Evolutionary conservation across 495 filamentous ascomycete genomes (phyloP).

Genomic region (Penicillium flavigenum): DNA sequence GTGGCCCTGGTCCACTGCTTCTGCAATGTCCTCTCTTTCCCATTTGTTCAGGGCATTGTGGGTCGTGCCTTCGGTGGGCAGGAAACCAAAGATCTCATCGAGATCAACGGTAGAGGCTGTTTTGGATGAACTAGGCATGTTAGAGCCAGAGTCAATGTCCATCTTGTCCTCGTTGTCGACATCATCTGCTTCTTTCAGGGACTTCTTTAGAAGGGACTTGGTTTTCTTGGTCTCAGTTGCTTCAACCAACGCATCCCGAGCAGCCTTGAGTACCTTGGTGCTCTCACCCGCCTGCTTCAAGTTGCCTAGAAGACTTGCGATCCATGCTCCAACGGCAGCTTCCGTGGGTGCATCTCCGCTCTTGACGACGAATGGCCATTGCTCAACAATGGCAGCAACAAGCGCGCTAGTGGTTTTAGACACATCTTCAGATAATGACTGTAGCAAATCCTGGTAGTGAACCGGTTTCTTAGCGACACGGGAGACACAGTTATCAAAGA

Average conservation of each 20-base stretch:
- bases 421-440: conserved; percentile 37
- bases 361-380: conserved; percentile 69
- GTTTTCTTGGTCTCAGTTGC: conserved; percentile 39
- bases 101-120: conserved; percentile 32
- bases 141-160: conserved; percentile 20
- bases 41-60: conserved; percentile 56
- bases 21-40: conserved; percentile 70
- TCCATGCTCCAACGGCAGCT: conserved; percentile 52
- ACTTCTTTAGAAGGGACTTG: conserved; percentile 42
- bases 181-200: conserved; percentile 37
- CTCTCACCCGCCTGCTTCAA: conserved; percentile 49
- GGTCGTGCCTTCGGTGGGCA: conserved; percentile 43
- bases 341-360: conserved; percentile 37
- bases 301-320: conserved; percentile 48
- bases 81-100: conserved; percentile 40
- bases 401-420: conserved; percentile 51
- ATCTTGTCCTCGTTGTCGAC: conserved; percentile 23
- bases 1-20: conserved; percentile 70
- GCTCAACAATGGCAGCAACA: conserved; percentile 65
- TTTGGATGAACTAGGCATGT: conserved; percentile 3
- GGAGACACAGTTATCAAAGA: conserved; percentile 76
- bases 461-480: conserved; percentile 68
- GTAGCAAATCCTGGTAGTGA: conserved; percentile 64
- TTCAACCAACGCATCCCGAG: conserved; percentile 41
- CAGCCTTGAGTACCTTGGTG: conserved; percentile 36